A percentile compares a stretch with the other conserved stretches of the same genome.
Evolutionary conservation across 2,329 filamentous ascomycete species (phyloP).

Genomic region (Beauveria brongniartii): DNA sequence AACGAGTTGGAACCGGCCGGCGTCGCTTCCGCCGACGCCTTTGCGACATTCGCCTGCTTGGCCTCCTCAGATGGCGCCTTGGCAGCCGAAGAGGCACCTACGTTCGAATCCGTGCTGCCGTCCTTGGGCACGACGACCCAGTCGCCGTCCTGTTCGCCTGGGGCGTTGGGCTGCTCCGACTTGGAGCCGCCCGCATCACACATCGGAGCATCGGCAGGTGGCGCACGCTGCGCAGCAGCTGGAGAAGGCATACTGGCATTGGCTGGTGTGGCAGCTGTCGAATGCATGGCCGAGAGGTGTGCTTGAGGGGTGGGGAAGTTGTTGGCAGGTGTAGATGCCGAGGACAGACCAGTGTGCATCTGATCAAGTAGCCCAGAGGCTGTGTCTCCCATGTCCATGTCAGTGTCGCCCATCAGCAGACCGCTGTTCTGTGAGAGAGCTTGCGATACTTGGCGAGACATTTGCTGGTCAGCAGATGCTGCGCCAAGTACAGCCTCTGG

Average conservation of each 20-base stretch:
- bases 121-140: conserved; percentile 70
- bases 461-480: conserved; percentile 18
- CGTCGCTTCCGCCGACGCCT: conserved; percentile 37
- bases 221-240: conserved; percentile 21
- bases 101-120: conserved; percentile 23
- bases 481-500: conserved; percentile 20
- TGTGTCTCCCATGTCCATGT: conserved; percentile 57
- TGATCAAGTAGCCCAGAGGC: conserved; percentile 60
- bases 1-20: conserved; percentile 36
- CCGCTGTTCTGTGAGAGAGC: conserved; percentile 48
- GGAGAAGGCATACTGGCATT: conserved; percentile 40
- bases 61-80: conserved; percentile 15
- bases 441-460: conserved; percentile 48
- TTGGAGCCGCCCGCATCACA: conserved; percentile 26
- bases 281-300: conserved; percentile 47
- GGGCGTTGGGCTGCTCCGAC: conserved; percentile 35
- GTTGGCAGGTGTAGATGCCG: conserved; percentile 51
- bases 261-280: conserved; percentile 48
- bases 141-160: conserved; percentile 49
- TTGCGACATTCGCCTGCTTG: conserved; percentile 22
- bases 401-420: conserved; percentile 45
- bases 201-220: conserved; percentile 31
- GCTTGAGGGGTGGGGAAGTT: conserved; percentile 54
- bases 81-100: conserved; percentile 15
- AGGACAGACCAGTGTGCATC: conserved; percentile 56